A percentile compares a stretch with the other conserved stretches of the same genome.
Conservation (phyloP, 805 yeast genomes). For the Wickerhamiella australiensis region DNA sequence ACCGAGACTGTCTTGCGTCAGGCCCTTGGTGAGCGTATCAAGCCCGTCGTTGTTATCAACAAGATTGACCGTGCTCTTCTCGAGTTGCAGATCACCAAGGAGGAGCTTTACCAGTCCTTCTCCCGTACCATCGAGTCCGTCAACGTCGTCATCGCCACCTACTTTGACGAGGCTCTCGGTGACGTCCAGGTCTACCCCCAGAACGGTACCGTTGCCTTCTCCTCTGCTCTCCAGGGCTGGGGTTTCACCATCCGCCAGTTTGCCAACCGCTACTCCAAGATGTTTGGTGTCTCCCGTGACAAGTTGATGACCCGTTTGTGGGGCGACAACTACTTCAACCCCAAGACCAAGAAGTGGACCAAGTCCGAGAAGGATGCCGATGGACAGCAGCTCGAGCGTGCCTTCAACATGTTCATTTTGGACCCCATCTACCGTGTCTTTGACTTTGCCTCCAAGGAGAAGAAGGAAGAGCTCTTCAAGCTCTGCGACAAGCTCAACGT, state of each 20-base stretch:
- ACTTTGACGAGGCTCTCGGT: conserved; percentile 81
- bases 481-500: conserved; percentile 91
- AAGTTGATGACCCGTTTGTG: conserved; percentile 99
- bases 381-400: conserved; percentile 94
- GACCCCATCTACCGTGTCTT: conserved; percentile 98
- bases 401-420: conserved; percentile 97
- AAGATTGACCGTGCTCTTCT: conserved; percentile 99
- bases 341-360: conserved; percentile 99
- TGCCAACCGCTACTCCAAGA: conserved; percentile 95
- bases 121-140: conserved; percentile 99
- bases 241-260: conserved; percentile 99
- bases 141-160: conserved; percentile 94
- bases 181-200: conserved; percentile 98
- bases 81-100: conserved; percentile 97
- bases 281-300: conserved; percentile 94
- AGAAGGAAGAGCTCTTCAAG: conserved; percentile 90
- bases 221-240: conserved; percentile 99
- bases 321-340: conserved; percentile 99
- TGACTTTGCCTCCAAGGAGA: conserved; percentile 96
- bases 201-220: conserved; percentile 97
- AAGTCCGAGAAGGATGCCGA: conserved; percentile 89
- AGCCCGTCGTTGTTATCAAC: conserved; percentile 97
- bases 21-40: conserved; percentile 97
- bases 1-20: conserved; percentile 99
- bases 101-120: conserved; percentile 96